Conservation (phyloP, 129 eudicot species). For the Flaveria brownii region DNA sequence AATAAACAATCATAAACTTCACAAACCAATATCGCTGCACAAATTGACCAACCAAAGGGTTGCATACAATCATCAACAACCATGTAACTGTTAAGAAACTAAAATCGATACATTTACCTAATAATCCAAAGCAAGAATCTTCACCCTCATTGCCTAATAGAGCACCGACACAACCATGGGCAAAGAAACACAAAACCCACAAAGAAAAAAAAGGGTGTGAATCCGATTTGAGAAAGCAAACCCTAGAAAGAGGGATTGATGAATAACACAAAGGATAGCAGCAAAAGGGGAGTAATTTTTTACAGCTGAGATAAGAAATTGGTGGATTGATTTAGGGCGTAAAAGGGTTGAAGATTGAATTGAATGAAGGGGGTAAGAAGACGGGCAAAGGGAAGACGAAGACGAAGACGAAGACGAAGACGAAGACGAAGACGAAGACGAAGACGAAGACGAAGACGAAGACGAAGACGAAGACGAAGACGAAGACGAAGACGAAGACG, state of each 20-base stretch:
- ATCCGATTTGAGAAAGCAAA: slow-evolving; percentile 20
- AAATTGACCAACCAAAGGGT: neutral
- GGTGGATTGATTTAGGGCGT: neutral
- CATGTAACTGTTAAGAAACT: neutral
- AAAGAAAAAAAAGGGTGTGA: neutral
- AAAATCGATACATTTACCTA: slow-evolving; percentile 24
- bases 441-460: no score
- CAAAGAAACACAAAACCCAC: neutral
- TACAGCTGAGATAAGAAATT: neutral
- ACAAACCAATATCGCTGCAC: neutral
- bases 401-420: neutral
- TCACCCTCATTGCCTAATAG: slow-evolving; percentile 28
- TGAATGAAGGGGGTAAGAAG: neutral
- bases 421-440: no score
- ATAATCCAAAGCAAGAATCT: slow-evolving; percentile 21
- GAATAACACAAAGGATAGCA: neutral
- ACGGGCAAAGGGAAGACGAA: neutral
- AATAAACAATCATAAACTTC: neutral
- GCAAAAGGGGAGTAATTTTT: slow-evolving; percentile 1
- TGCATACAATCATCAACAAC: neutral
- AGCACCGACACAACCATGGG: slow-evolving; percentile 9
- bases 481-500: no score
- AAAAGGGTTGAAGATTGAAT: slow-evolving; percentile 9
- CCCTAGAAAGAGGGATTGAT: slow-evolving; percentile 34
- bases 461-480: no score